Evolutionary conservation across 257 asterid species (phyloP).

Genomic region (Solanum medicagineum): DNA sequence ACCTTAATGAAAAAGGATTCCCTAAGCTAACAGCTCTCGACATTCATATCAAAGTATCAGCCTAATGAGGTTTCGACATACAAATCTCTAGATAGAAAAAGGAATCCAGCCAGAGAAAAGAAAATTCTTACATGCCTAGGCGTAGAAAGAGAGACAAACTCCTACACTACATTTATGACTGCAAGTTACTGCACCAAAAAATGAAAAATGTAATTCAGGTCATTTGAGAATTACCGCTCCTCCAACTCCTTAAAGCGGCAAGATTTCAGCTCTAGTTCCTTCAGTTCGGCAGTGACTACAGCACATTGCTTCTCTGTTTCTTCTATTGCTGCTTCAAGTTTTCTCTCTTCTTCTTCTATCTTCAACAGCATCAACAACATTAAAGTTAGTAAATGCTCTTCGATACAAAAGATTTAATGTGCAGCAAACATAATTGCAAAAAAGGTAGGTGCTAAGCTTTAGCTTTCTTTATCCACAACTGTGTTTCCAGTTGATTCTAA

Average conservation of each 20-base stretch:
- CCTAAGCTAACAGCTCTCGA: not conserved
- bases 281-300: constrained; percentile 71
- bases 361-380: constrained; percentile 8
- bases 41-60: not conserved
- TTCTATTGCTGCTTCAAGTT: constrained; percentile 90
- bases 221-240: constrained; percentile 53
- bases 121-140: not conserved
- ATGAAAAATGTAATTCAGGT: not conserved
- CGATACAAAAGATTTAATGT: not conserved
- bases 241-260: constrained; percentile 91
- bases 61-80: not conserved
- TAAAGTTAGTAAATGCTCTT: not conserved
- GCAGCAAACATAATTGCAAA: not conserved
- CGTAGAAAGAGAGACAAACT: not conserved
- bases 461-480: not conserved
- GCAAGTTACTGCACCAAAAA: not conserved
- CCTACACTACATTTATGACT: not conserved
- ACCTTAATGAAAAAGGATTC: not conserved
- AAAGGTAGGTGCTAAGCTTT: not conserved
- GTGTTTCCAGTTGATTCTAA: not conserved
- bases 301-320: constrained; percentile 92
- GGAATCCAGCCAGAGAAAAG: not conserved
- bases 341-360: constrained; percentile 95
- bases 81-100: not conserved
- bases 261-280: constrained; percentile 78